Evolutionary conservation across 371 early-diverging fungal genomes (phyloP).

Genomic region (Nematocida major): DNA sequence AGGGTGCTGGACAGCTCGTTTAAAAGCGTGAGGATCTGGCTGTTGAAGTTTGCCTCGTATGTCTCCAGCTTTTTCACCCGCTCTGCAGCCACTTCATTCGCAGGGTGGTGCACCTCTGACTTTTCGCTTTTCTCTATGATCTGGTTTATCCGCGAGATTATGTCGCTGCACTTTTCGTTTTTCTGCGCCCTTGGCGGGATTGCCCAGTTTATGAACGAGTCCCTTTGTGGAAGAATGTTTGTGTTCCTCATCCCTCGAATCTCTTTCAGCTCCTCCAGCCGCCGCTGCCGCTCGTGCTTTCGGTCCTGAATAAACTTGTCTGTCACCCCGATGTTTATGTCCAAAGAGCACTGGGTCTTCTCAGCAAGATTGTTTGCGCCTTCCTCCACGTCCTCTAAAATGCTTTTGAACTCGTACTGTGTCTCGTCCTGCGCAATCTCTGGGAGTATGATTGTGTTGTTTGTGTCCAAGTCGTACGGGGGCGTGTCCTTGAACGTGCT

Average conservation of each 20-base stretch:
- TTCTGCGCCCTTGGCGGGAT: neutral
- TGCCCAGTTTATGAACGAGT: neutral
- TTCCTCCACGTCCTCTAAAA: conserved; percentile 22
- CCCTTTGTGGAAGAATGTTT: neutral
- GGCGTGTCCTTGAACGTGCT: conserved; percentile 8
- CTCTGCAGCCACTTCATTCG: neutral
- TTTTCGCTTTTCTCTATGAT: conserved; percentile 11
- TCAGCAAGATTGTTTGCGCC: conserved; percentile 12
- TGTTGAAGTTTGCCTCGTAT: conserved; percentile 33
- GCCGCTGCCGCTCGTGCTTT: conserved; percentile 15
- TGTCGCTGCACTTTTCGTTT: conserved; percentile 10
- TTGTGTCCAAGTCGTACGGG: conserved; percentile 22
- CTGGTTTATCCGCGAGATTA: conserved; percentile 13
- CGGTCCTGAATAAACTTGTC: conserved; percentile 15
- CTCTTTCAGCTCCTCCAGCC: conserved; percentile 29
- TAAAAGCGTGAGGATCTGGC: conserved; percentile 30
- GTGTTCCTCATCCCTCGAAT: neutral
- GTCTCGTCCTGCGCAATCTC: conserved; percentile 10
- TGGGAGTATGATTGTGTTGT: conserved; percentile 43
- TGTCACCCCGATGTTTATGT: conserved; percentile 19
- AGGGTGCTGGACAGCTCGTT: conserved; percentile 31
- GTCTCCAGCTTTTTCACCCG: conserved; percentile 8
- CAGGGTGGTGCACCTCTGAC: neutral
- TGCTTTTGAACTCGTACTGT: conserved; percentile 44
- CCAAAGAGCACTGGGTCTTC: conserved; percentile 8